These are phyloP conservation scores for Tilletiopsis washingtonensis DNA, from an alignment of 1,284 basidiomycete genomes.

Conservation along the genomic window DNA sequence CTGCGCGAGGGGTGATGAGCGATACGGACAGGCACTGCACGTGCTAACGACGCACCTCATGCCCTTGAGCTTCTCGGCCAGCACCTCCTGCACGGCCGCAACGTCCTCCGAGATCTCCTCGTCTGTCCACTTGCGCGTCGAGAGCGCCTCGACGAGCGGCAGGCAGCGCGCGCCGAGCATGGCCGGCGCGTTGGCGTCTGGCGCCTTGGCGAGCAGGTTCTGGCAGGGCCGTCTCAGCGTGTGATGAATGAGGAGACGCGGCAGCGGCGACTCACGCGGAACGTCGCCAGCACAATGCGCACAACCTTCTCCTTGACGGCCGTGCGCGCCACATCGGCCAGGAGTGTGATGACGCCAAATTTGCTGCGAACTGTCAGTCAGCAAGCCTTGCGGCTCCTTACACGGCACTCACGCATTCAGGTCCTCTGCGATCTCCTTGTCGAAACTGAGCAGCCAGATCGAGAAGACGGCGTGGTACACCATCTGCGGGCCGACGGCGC, in stretches of 20 bases:
- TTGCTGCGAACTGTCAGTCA: no score
- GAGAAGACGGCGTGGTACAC: slow-evolving; percentile 87
- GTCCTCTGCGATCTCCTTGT: slow-evolving; percentile 70
- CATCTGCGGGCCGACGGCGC: slow-evolving; percentile 83
- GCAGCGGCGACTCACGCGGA: no score
- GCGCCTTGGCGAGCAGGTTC: slow-evolving; percentile 79
- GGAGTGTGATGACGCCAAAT: slow-evolving; percentile 78
- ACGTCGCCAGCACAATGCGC: slow-evolving; percentile 85
- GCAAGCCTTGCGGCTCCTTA: no score
- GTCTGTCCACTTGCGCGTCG: slow-evolving; percentile 81
- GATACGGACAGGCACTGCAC: background rate
- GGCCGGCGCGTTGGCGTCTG: slow-evolving; percentile 73
- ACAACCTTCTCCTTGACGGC: slow-evolving; percentile 97
- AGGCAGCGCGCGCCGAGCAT: slow-evolving; percentile 84
- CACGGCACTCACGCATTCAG: no score
- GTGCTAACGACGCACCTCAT: slow-evolving; percentile 61
- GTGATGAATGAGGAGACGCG: no score
- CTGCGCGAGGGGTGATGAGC: slow-evolving; percentile 49
- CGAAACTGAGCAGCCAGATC: slow-evolving; percentile 89
- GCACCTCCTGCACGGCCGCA: slow-evolving; percentile 71
- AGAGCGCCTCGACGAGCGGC: slow-evolving; percentile 75
- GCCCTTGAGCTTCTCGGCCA: slow-evolving; percentile 72
- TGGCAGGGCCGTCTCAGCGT: no score
- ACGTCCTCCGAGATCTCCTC: slow-evolving; percentile 83
- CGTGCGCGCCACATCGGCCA: slow-evolving; percentile 74